Conservation (phyloP, 495 filamentous ascomycete genomes). For the Immersiella caudata region DNA sequence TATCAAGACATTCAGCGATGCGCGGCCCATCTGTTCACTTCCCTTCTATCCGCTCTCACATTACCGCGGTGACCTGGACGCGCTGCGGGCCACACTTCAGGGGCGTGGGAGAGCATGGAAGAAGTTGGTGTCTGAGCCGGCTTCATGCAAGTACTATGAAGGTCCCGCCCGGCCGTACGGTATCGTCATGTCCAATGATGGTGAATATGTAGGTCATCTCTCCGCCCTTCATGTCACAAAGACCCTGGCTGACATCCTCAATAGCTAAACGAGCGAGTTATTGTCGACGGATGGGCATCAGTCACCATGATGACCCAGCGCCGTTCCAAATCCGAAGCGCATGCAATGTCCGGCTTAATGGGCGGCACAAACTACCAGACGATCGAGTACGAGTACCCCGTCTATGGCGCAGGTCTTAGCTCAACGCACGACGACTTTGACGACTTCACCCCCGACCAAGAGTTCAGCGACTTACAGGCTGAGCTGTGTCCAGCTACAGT, state of each 20-base stretch:
- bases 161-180: conserved; percentile 5
- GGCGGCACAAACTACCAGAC: conserved; percentile 2
- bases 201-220: neutral
- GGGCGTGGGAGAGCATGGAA: conserved; percentile 12
- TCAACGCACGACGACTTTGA: neutral
- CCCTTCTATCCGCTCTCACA: conserved; percentile 16
- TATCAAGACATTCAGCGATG: conserved; percentile 13
- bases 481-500: conserved; percentile 12
- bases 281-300: conserved; percentile 12
- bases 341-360: neutral
- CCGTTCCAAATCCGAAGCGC: neutral
- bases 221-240: neutral
- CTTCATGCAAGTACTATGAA: conserved; percentile 17
- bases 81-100: neutral
- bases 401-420: conserved; percentile 5
- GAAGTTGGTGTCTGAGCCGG: conserved; percentile 6
- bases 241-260: neutral
- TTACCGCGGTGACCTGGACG: conserved; percentile 6
- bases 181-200: neutral
- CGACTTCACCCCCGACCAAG: neutral
- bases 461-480: conserved; percentile 7
- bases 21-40: conserved; percentile 1
- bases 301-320: neutral
- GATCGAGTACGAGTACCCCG: conserved; percentile 11
- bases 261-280: neutral